Base-by-base conservation (phyloP, 2,329 filamentous ascomycete species). In the Ampelomyces quisqualis region DNA sequence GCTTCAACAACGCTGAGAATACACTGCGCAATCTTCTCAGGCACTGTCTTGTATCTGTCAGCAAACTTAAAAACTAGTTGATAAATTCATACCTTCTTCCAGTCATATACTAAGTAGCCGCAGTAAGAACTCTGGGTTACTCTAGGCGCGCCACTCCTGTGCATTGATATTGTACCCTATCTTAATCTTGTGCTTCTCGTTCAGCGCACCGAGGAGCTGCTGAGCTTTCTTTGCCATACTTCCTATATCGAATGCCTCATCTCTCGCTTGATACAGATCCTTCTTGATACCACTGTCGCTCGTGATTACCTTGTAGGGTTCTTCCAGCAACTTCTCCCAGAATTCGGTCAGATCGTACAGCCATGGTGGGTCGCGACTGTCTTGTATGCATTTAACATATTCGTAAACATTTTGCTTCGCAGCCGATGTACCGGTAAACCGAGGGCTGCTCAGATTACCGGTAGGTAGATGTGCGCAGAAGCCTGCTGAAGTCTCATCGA, bases 51-150 rank as follows among this genome's bases (percentile, higher is more conserved):
- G 13, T 26, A 21, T 62, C 29, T n/a, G n/a, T n/a, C n/a, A n/a
- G n/a, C n/a, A n/a, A n/a, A n/a, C n/a, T n/a, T n/a, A n/a, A n/a
- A n/a, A n/a, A n/a, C n/a, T n/a, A n/a, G n/a, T n/a, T n/a, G 20
- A 18, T 10, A 19, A 4, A 21, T 13, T 28, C 38, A 19, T 51
- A 62, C 64, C 69, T 53, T 86, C 82, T 53, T 90, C 86, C 0
- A 89, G 77, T 1, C 86, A 79, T 2, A 90, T 64, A 4, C 86
- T 86, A 62, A 86, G 85, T 62, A 82, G 70, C 38, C 78, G 77
- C 10, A 89, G 70, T 0, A 88, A 72, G 51, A 89, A 86, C 60
- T 90, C 86, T 0, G 86, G 86, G 60, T 90, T 90, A 5, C 76
- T 79, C 78, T 78, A 81, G 8, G 83, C 80, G 33, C 85, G 79